Conservation (phyloP, 768 basidiomycete species). For the Tephrocybe rancida region DNA sequence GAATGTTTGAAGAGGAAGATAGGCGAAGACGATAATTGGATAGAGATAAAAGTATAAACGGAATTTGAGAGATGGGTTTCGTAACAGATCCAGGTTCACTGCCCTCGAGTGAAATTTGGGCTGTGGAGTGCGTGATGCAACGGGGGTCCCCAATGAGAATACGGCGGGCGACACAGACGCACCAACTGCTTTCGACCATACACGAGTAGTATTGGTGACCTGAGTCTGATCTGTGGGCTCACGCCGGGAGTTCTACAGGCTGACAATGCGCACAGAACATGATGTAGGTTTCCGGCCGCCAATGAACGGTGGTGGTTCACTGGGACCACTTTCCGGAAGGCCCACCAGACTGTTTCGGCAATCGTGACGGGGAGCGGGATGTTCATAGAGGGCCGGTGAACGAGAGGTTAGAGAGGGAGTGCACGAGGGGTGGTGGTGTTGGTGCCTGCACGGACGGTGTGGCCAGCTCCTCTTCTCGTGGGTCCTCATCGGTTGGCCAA, state of each 20-base stretch:
- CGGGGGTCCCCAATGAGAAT: constrained; percentile 37
- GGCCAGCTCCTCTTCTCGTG: constrained; percentile 19
- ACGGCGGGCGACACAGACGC: constrained; percentile 43
- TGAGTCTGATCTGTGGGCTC: constrained; percentile 56
- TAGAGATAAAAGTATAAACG: constrained; percentile 69
- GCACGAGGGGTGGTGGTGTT: constrained; percentile 17
- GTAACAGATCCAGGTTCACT: constrained; percentile 69
- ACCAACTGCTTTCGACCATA: constrained; percentile 62
- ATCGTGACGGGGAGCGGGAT: background rate
- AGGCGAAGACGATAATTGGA: constrained; percentile 71
- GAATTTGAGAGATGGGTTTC: constrained; percentile 56
- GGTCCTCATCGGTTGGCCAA: constrained; percentile 58
- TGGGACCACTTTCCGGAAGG: constrained; percentile 31
- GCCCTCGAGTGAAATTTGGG: constrained; percentile 71
- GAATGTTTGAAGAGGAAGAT: constrained; percentile 77
- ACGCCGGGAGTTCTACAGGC: constrained; percentile 55
- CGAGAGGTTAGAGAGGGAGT: constrained; percentile 16
- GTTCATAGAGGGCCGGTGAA: constrained; percentile 7
- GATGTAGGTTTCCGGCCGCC: constrained; percentile 81
- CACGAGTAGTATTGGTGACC: constrained; percentile 44
- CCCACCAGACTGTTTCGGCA: too few relatives aligned
- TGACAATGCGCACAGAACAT: constrained; percentile 82
- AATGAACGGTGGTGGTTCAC: constrained; percentile 34
- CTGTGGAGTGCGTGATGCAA: constrained; percentile 39
- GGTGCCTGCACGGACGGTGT: constrained; percentile 7